phyloP scores from a whole-genome alignment of 768 basidiomycete species.

The Trametes cubensis region DNA sequence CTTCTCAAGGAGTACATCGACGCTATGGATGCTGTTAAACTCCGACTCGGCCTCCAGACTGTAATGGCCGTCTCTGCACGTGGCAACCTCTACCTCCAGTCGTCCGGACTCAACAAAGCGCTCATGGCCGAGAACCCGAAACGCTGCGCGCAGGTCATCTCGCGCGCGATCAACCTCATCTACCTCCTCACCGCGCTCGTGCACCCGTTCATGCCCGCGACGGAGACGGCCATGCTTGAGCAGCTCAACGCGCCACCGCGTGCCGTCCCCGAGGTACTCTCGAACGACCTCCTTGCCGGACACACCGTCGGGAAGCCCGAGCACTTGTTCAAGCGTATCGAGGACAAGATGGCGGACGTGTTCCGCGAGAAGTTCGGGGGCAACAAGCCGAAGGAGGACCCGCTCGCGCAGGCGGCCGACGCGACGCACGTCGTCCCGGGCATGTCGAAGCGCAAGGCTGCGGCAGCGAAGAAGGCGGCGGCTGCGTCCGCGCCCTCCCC shows the following conservation, averaged over 20 bases:
- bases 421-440: conserved; percentile 49
- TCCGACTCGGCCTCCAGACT: conserved; percentile 83
- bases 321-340: conserved; percentile 93
- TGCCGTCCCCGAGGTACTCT: conserved; percentile 69
- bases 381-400: conserved; percentile 42
- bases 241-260: conserved; percentile 92
- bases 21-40: conserved; percentile 89
- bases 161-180: conserved; percentile 90
- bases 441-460: conserved; percentile 57
- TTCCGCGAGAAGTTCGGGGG: conserved; percentile 87
- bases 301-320: conserved; percentile 85
- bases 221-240: conserved; percentile 72
- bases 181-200: conserved; percentile 84
- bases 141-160: conserved; percentile 88
- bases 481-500: conserved; percentile 45
- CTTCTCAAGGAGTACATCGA: conserved; percentile 80
- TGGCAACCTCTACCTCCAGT: conserved; percentile 94
- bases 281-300: conserved; percentile 82
- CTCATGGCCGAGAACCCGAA: conserved; percentile 78
- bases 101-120: conserved; percentile 87
- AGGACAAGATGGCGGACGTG: conserved; percentile 83
- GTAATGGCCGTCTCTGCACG: conserved; percentile 88
- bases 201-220: conserved; percentile 97
- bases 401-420: conserved; percentile 42
- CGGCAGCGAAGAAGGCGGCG: conserved; percentile 46